These are phyloP conservation scores for Nelumbo lutea DNA, from an alignment of 164 flowering plant species.

Conservation along the genomic window DNA sequence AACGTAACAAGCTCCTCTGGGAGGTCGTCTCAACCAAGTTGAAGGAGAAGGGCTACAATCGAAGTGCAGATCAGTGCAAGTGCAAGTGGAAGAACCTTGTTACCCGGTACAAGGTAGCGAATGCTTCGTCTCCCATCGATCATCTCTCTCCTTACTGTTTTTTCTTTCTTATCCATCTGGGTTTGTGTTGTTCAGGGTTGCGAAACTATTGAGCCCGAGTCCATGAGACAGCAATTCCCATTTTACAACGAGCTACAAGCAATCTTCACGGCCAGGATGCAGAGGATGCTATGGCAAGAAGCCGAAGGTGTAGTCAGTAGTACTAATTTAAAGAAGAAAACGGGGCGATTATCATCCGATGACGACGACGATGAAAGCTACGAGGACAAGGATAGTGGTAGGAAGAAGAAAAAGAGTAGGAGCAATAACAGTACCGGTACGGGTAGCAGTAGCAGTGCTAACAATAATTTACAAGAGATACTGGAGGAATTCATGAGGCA, in stretches of 20 bases:
- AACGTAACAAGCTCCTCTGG: constrained; percentile 80
- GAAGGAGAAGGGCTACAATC: constrained; percentile 72
- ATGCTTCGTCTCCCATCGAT: not conserved
- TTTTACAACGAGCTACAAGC: constrained; percentile 72
- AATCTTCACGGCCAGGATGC: constrained; percentile 72
- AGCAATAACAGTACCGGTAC: constrained; percentile 6
- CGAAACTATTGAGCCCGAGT: constrained; percentile 75
- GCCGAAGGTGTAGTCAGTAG: constrained; percentile 23
- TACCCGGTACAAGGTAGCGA: constrained; percentile 68
- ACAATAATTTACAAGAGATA: constrained; percentile 36
- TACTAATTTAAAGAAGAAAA: constrained; percentile 39
- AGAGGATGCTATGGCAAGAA: constrained; percentile 70
- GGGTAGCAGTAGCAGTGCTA: constrained; percentile 8
- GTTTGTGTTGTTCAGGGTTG: constrained; percentile 45
- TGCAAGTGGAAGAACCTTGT: constrained; percentile 96
- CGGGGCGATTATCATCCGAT: constrained; percentile 41
- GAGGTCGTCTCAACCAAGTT: constrained; percentile 65
- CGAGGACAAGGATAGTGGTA: constrained; percentile 18
- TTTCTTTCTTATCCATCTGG: not conserved
- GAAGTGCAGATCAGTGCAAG: constrained; percentile 95
- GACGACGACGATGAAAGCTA: constrained; percentile 64
- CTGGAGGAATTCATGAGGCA: constrained; percentile 74
- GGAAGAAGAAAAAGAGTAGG: constrained; percentile 35
- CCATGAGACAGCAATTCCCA: constrained; percentile 71
- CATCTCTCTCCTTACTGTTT: not conserved